Base-by-base conservation (phyloP, 805 yeast species). In the Jamesozyma lodderae region DNA sequence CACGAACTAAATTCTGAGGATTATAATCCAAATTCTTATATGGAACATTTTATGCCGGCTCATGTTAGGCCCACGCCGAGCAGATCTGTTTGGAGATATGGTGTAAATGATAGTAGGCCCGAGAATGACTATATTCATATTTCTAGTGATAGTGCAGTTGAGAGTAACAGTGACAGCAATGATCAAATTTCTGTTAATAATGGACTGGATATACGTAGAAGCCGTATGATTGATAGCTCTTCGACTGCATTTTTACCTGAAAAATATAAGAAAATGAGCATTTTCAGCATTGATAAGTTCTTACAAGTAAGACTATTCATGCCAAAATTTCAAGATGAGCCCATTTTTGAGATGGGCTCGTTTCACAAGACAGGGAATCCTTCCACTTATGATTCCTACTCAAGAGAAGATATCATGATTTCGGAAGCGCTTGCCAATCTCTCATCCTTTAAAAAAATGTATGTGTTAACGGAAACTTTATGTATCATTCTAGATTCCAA, bases 221-320 rank as follows among this genome's bases (percentile, higher is more conserved):
- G n/a, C n/a, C n/a, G n/a, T n/a, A n/a, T n/a, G n/a, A n/a, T n/a
- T n/a, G n/a, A n/a, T n/a, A n/a, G n/a, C n/a, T n/a, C n/a, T n/a
- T n/a, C n/a, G n/a, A 27, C 49, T 2, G 43, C 55, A 8, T 53
- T 52, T 41, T 35, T 55, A 8, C 48, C 59, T 8, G 54, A 51
- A 30, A 45, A 36, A 20, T 52, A 55, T 25, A 48, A 42, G 20
- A 39, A 43, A 25, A 45, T 55, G 55, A 50, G 46, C 21, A 48
- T 55, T 22, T 36, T 51, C 10, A 37, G 48, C 33, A 43, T 53
- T 30, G 58, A 53, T 37, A 36, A 45, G 13, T 45, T 41, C 36
- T 34, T 45, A 24, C 41, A 40, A 6, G 36, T 51, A 2, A 42
- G 42, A 11, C 44, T 45, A 3, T 55, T 55, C 21, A 45, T 49